Evolutionary conservation across 2,329 filamentous ascomycete genomes (phyloP).

Genomic region (Pyrenophora graminea): DNA sequence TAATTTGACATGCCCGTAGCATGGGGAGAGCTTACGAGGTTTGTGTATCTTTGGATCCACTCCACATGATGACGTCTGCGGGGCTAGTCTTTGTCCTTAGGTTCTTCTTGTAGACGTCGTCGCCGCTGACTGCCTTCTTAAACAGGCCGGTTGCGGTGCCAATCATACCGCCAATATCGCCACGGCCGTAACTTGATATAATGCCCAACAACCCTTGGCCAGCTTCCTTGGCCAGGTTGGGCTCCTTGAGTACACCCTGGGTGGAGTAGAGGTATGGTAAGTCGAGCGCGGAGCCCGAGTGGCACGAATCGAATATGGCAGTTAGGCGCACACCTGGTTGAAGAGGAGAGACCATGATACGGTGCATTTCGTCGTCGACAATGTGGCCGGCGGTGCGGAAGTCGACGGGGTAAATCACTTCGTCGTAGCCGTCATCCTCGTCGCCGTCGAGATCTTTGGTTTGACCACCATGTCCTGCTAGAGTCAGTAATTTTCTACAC

Average conservation of each 20-base stretch:
- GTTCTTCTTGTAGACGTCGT: constrained; percentile 78
- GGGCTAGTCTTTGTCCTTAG: constrained; percentile 88
- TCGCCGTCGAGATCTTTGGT: constrained; percentile 78
- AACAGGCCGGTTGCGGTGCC: constrained; percentile 80
- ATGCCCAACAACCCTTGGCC: constrained; percentile 72
- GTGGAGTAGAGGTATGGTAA: constrained; percentile 81
- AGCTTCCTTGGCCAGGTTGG: constrained; percentile 79
- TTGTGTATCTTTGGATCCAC: constrained; percentile 92
- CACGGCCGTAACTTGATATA: constrained; percentile 77
- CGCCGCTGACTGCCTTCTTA: constrained; percentile 82
- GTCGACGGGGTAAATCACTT: constrained; percentile 83
- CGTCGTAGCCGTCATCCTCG: constrained; percentile 80
- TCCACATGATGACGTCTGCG: constrained; percentile 98
- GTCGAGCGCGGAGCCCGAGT: constrained; percentile 77
- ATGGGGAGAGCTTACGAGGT: constrained; percentile 70
- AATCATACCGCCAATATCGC: constrained; percentile 81
- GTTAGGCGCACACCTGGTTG: constrained; percentile 81
- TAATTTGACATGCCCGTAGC: too few relatives aligned
- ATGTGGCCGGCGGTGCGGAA: constrained; percentile 80
- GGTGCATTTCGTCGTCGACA: constrained; percentile 81
- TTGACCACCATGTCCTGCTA: constrained; percentile 76
- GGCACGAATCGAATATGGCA: constrained; percentile 81
- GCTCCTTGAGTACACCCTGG: constrained; percentile 78
- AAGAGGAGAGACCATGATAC: constrained; percentile 76
- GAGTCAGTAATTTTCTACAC: constrained; percentile 10